Evolutionary conservation across 2,329 filamentous ascomycete genomes (phyloP).

Genomic region (Bisporella sp.): DNA sequence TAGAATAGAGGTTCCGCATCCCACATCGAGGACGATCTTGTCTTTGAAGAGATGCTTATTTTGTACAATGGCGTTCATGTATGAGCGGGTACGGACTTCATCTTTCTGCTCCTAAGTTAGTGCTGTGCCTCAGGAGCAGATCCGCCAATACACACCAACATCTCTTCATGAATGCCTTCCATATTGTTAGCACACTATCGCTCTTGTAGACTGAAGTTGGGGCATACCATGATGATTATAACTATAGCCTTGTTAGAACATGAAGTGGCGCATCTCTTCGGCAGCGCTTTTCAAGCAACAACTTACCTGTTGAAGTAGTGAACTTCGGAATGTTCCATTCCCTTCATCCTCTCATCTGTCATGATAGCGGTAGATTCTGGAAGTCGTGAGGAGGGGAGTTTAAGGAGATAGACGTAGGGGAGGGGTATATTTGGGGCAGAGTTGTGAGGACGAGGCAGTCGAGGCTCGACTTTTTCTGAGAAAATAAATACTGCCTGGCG

Average conservation of each 20-base stretch:
- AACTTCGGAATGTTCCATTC: constrained; percentile 63
- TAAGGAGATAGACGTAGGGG: constrained; percentile 2
- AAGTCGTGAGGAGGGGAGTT: not conserved
- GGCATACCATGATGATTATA: constrained; percentile 93
- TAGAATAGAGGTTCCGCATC: constrained; percentile 94
- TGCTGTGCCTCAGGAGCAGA: constrained; percentile 8
- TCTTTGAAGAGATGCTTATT: constrained; percentile 92
- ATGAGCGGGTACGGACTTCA: constrained; percentile 91
- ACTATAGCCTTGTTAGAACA: constrained; percentile 41
- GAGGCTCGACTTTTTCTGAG: too few relatives aligned
- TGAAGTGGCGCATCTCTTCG: too few relatives aligned
- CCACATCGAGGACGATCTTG: constrained; percentile 92
- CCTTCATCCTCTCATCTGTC: constrained; percentile 46
- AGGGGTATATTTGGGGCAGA: not conserved
- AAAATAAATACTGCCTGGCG: too few relatives aligned
- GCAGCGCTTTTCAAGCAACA: constrained; percentile 4
- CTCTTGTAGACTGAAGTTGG: constrained; percentile 7
- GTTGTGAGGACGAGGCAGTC: too few relatives aligned
- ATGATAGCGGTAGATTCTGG: constrained; percentile 17
- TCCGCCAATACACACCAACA: constrained; percentile 65
- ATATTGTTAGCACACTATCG: constrained; percentile 26
- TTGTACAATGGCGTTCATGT: constrained; percentile 96
- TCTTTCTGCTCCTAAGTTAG: constrained; percentile 64
- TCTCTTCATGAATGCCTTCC: constrained; percentile 90
- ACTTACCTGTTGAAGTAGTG: constrained; percentile 97